These are phyloP conservation scores for Barnettozyma vustinii DNA, from an alignment of 805 yeast genomes.

Conservation along the genomic window DNA sequence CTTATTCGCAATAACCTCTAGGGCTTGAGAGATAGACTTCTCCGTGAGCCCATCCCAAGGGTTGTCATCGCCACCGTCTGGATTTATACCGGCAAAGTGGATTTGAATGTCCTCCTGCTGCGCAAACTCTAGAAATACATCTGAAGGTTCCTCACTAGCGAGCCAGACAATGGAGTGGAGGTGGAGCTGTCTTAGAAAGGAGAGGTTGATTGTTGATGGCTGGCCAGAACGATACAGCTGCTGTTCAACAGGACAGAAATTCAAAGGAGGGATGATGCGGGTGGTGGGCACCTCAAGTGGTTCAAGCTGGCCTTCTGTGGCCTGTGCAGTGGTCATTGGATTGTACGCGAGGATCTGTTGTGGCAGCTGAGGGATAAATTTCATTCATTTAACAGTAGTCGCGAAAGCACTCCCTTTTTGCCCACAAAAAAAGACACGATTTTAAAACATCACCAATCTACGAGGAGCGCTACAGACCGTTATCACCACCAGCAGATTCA, in stretches of 20 bases:
- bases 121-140: slow-evolving; percentile 77
- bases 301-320: slow-evolving; percentile 40
- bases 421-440: not conserved
- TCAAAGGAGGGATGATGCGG: slow-evolving; percentile 85
- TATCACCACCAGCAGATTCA: not conserved
- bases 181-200: slow-evolving; percentile 69
- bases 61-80: slow-evolving; percentile 71
- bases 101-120: slow-evolving; percentile 65
- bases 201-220: slow-evolving; percentile 89
- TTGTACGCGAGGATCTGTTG: not conserved
- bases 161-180: slow-evolving; percentile 86
- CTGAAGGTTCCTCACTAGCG: slow-evolving; percentile 93
- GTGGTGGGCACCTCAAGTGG: slow-evolving; percentile 20
- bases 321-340: not conserved
- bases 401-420: not conserved
- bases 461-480: not conserved
- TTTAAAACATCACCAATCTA: not conserved
- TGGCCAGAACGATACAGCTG: slow-evolving; percentile 87
- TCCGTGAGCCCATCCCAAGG: slow-evolving; percentile 97
- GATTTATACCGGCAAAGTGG: slow-evolving; percentile 77
- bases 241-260: slow-evolving; percentile 91
- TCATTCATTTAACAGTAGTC: not conserved
- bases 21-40: slow-evolving; percentile 69
- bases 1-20: slow-evolving; percentile 66
- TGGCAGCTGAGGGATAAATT: not conserved